Evolutionary conservation across 2,329 filamentous ascomycete species (phyloP), one percentile per base, ranked within the genome.

Genomic region (Paecilomyces dactylethromorphus): DNA sequence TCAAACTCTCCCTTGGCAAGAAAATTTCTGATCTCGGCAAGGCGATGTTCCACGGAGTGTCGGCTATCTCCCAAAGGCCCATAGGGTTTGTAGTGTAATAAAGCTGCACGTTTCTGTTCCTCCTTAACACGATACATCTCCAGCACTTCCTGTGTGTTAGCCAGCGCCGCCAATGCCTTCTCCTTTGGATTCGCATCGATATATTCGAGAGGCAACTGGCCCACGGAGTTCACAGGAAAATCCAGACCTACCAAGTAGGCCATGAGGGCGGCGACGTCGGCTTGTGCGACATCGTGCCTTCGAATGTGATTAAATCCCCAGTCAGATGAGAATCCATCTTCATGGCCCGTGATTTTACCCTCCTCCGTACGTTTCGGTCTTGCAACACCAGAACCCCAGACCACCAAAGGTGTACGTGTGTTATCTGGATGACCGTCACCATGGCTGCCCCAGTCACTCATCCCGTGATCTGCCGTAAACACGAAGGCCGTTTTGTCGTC

Each of bases 401-500:
- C 87, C 65, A 99, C 90, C 32, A 99, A 79, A 0, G 94, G 94
- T 0, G 94, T 99, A 55, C 94, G 85, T 2, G 94, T 99, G 68
- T 97, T 99, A 73, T 99, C 90, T 0, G 94, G 94, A 74, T 99
- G 92, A 7, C 94, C 94, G 73, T 99, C 94, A 39, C 95, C 95
- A 72, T 99, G 95, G 66, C 92, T 97, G n/a, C 95, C 94, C 88
- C 90, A 97, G 74, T 99, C 94, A 69, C 91, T 97, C 94, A 99
- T 99, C 18, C 94, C 94, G 73, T 99, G 94, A 70, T 99, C 94
- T 7, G 94, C 94, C 1, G 95, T 99, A 71, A 99, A 99, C 15
- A 99, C 85, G 71, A 93, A 99, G 0, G 95, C 91, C 0, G 94
- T 97, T 73, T 94, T 87, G 63, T 86, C 85, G 66, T 92, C 88